Evolutionary conservation across 495 filamentous ascomycete species (phyloP), one percentile per base, ranked within the genome.

Genomic region (Achaetomiella virescens): DNA sequence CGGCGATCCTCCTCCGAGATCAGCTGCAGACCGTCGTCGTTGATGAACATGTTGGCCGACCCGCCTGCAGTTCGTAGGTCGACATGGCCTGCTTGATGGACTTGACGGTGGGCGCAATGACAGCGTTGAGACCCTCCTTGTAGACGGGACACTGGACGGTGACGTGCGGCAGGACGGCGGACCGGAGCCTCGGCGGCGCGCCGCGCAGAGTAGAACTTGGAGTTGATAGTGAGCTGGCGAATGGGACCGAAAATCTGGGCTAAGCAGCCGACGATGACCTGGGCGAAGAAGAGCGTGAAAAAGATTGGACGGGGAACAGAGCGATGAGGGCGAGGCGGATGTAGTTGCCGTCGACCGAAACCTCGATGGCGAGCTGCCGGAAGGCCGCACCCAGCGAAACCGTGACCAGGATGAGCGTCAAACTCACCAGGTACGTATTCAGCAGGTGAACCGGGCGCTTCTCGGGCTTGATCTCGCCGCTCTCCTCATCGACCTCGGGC

Each of bases 1-100:
- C 73, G 76, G 47, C 84, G 76, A 38, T 87, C 84, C 53, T 87
- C 83, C 55, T 86, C 84, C 29, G 71, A 67, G 49, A 88, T 76
- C 17, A 90, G 71, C 65, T 90, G 88, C 38, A 90, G 72, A 54
- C 87, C 87, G 60, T 90, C 87, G 62, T 90, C 87, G 66, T 90
- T 89, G 70, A 90, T 78, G 61, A 90, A 88, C 70, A 90, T 81
- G 63, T 90, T 90, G 12, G 87, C 87, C 1, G 86, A 88, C 25
- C 87, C 87, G 52, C 87, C 66, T 90, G 87, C 38, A 90, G 76
- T 61, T 90, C 87, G 64, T 90, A 90, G 0, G 86, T 89, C 37
- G 84, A 84, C 62, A 88, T 87, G 47, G 85, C 85, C 60, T 83
- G 76, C 68, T 88, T 87, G 66, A 88, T 77, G 15, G 84, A 87